Base-by-base conservation (phyloP, 169 alveolate species). In the Plasmodium knowlesi region DNA sequence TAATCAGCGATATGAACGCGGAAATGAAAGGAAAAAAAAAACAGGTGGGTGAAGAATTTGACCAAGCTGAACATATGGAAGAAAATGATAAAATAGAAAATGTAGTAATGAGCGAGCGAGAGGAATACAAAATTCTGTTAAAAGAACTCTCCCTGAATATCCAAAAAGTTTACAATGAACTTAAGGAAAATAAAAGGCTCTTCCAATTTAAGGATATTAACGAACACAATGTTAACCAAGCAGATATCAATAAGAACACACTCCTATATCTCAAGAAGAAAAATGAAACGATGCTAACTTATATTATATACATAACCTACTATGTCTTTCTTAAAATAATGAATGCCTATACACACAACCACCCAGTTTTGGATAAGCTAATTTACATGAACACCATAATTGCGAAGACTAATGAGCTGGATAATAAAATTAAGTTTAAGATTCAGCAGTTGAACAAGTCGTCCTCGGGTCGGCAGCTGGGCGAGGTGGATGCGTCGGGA, bases 321-420 rank as follows among this genome's bases (percentile, higher is more conserved):
- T 96, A 96, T 85, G 79, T 96, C 14, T 78, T 94, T 71, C 84
- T 96, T 71, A 96, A 96, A 83, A 79, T 93, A 32, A 92, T 93
- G 93, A 96, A 96, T 80, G 67, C 78, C 54, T 82, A 93, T 78
- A 88, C 81, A 22, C 92, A 80, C 53, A 84, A 61, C 61, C 97
- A 96, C 67, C 97, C 97, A 0, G 97, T 96, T 16, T 70, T 96
- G 22, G 96, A 95, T 74, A 76, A 96, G 74, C 92, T 95, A 19
- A 93, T 96, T 30, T 91, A 91, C 57, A 91, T 91, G 91, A 91
- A 91, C 37, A 91, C 95, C 30, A n/a, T 91, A 19, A 81, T 91
- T 22, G 72, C 92, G 8, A 91, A 91, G 83, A 82, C 95, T 6
- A 91, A 91, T 70, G 95, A 91, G 28, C 61, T 91, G n/a, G 95